Evolutionary conservation across 2,329 filamentous ascomycete species (phyloP).

Genomic region (Harringtonia aguacate): DNA sequence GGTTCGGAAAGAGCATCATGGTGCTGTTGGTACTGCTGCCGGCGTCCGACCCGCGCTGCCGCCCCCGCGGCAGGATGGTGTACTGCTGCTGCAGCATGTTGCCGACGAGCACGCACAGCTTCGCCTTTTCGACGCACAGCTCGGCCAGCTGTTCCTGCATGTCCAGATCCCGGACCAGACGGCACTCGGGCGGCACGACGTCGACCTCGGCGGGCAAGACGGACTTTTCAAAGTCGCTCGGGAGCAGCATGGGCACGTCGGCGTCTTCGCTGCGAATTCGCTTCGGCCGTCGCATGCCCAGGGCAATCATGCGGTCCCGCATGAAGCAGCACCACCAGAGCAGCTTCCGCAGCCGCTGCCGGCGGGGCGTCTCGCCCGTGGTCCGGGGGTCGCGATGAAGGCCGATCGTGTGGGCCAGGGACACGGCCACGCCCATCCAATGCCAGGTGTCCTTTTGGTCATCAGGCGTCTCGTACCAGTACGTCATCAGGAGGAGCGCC

Average conservation of each 20-base stretch:
- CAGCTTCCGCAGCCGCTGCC: slow-evolving; percentile 81
- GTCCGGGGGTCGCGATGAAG: slow-evolving; percentile 73
- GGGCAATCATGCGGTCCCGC: slow-evolving; percentile 80
- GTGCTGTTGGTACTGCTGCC: slow-evolving; percentile 34
- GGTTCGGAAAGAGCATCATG: slow-evolving; percentile 89
- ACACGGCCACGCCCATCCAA: slow-evolving; percentile 96
- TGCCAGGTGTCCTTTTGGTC: slow-evolving; percentile 98
- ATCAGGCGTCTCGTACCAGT: slow-evolving; percentile 95
- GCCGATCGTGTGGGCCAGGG: slow-evolving; percentile 85
- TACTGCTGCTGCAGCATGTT: slow-evolving; percentile 86
- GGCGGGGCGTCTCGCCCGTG: slow-evolving; percentile 61
- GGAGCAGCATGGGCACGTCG: slow-evolving; percentile 79
- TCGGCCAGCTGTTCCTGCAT: slow-evolving; percentile 71
- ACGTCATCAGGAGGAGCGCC: slow-evolving; percentile 82
- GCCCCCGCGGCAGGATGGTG: slow-evolving; percentile 77
- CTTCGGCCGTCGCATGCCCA: slow-evolving; percentile 88
- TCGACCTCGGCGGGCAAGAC: slow-evolving; percentile 56
- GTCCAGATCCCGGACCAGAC: slow-evolving; percentile 55
- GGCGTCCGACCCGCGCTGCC: slow-evolving; percentile 58
- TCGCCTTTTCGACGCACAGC: slow-evolving; percentile 87
- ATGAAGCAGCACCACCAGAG: slow-evolving; percentile 99
- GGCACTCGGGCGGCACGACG: slow-evolving; percentile 59
- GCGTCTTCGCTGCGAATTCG: slow-evolving; percentile 90
- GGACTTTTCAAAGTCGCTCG: slow-evolving; percentile 75
- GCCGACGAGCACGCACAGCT: slow-evolving; percentile 80